Conservation (phyloP, 192 early-diverging fungal genomes). For the Haplosporangium gracile region DNA sequence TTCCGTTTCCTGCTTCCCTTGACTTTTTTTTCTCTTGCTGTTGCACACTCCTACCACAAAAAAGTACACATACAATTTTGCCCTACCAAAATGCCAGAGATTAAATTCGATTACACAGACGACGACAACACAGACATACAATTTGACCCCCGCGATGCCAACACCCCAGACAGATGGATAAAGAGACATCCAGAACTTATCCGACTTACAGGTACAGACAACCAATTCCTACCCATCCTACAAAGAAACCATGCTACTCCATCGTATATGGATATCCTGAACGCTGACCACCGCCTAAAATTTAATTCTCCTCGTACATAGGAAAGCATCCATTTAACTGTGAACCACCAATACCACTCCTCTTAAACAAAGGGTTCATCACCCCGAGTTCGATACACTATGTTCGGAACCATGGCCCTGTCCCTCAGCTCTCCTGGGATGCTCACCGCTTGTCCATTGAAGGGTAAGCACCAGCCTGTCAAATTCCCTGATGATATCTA, state of each 20-base stretch:
- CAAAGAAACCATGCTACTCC: background rate
- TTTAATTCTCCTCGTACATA: background rate
- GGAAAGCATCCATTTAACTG: constrained; percentile 73
- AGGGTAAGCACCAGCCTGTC: constrained; percentile 39
- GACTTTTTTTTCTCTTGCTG: background rate
- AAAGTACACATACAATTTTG: background rate
- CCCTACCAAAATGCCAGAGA: background rate
- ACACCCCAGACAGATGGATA: constrained; percentile 66
- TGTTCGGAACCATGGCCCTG: constrained; percentile 80
- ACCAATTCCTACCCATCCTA: background rate
- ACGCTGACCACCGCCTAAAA: background rate
- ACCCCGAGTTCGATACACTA: constrained; percentile 73
- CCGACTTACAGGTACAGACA: constrained; percentile 56
- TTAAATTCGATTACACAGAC: constrained; percentile 8
- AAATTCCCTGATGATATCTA: background rate
- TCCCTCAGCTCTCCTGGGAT: constrained; percentile 66
- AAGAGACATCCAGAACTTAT: constrained; percentile 62
- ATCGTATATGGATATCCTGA: background rate
- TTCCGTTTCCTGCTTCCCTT: background rate
- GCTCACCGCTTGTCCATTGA: constrained; percentile 57
- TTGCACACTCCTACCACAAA: background rate
- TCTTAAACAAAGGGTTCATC: constrained; percentile 64
- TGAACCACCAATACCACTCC: constrained; percentile 61
- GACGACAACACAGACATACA: constrained; percentile 23
- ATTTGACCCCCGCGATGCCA: constrained; percentile 49